Base-by-base conservation (phyloP, 192 early-diverging fungal species). In the Coemansia sp. region DNA sequence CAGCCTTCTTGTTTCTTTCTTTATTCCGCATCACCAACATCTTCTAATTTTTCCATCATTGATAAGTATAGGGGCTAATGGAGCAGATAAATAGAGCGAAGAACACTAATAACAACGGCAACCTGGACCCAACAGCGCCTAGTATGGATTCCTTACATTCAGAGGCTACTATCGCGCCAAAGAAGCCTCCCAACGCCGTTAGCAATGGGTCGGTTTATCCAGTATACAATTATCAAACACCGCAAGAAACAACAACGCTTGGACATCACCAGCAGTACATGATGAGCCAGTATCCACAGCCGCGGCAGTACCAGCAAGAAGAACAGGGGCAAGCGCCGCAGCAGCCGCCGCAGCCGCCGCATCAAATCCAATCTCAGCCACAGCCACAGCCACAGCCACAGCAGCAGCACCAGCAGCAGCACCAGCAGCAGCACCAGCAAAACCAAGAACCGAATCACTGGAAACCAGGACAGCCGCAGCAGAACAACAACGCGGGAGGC, bases 361-460 rank as follows among this genome's bases (percentile, higher is more conserved):
- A 15, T 4, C 4, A 48, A 48, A 18, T 10, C 3, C 18, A 5
- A 48, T 4, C 18, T 16, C 46, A 48, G 46, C 46, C 46, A 18
- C 46, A 48, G 46, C 15, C 18, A 23, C 63, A 34, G 15, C 56
- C 9, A 31, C 29, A 6, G 57, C n/a, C 13, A 8, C 57, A 42
- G 56, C 40, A 51, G 26, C 64, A 58, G 40, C 56, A 48, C 15
- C 26, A 49, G 28, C 43, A 45, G 46, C 64, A 48, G 30, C 31
- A 9, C 21, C 58, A 67, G 65, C 64, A 66, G 21, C 46, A 59
- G 21, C 65, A 33, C 21, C 45, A 40, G 25, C 12, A 55, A n/a
- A 30, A 28, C 12, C 58, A 43, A 31, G 33, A 59, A 40, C 29
- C 48, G 21, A 26, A 23, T 1, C 48, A 25, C 1, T 51, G 48